Evolutionary conservation across 2,329 filamentous ascomycete species (phyloP).

Genomic region (Fusarium scirpi): DNA sequence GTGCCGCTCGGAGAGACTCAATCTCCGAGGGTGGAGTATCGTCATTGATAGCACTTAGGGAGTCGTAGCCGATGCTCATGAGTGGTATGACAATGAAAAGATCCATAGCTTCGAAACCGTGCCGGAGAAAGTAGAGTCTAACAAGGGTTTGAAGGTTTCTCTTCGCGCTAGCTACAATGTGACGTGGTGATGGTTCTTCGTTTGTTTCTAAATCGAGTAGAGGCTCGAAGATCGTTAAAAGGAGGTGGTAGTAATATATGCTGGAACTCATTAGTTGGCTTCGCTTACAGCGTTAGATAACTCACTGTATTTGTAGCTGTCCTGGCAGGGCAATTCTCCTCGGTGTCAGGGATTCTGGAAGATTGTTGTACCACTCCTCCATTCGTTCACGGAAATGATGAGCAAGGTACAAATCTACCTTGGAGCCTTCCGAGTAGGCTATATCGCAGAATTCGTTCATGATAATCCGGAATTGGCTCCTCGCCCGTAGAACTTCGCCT

Average conservation of each 20-base stretch:
- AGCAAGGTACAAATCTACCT: constrained; percentile 35
- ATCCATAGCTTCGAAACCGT: constrained; percentile 50
- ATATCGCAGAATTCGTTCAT: constrained; percentile 49
- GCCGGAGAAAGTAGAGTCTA: constrained; percentile 49
- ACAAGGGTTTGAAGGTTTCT: constrained; percentile 44
- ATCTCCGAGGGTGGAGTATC: constrained; percentile 16
- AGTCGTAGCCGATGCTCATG: constrained; percentile 46
- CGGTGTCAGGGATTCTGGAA: constrained; percentile 47
- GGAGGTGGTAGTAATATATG: constrained; percentile 44
- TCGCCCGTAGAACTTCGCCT: constrained; percentile 48
- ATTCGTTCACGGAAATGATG: constrained; percentile 39
- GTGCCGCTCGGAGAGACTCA: constrained; percentile 49
- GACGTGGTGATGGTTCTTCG: not conserved
- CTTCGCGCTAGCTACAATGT: constrained; percentile 41
- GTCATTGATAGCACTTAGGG: constrained; percentile 44
- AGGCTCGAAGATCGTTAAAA: constrained; percentile 47
- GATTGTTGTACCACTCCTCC: constrained; percentile 45
- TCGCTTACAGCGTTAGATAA: not conserved
- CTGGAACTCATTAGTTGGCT: constrained; percentile 8
- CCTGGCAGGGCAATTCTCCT: constrained; percentile 49
- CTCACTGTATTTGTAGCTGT: constrained; percentile 55
- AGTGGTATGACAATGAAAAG: constrained; percentile 51
- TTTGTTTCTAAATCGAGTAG: constrained; percentile 9
- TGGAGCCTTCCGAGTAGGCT: constrained; percentile 28
- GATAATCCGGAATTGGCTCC: constrained; percentile 49